These are phyloP conservation scores for Dipteronia dyeriana DNA, from an alignment of 345 rosid genomes.

Conservation along the genomic window DNA sequence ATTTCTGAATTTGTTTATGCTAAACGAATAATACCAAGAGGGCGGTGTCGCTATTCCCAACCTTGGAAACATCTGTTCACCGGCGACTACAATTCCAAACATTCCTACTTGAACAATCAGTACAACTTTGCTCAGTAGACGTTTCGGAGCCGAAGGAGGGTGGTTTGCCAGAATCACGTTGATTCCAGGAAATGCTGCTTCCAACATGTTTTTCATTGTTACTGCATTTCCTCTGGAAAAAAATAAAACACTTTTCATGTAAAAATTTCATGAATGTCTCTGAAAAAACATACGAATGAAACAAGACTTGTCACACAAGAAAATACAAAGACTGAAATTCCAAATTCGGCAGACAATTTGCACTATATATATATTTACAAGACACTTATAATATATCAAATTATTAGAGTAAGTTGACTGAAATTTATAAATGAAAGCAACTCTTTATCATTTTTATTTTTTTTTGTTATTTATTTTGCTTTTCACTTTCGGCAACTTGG, in stretches of 20 bases:
- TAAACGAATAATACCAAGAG: conserved; percentile 27
- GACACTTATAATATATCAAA: too few relatives aligned
- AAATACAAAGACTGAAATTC: not conserved
- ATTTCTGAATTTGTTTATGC: conserved; percentile 29
- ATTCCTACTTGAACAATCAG: conserved; percentile 28
- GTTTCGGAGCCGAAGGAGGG: conserved; percentile 23
- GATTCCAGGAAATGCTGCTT: conserved; percentile 35
- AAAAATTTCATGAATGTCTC: not conserved
- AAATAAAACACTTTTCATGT: not conserved
- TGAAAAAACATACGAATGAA: not conserved
- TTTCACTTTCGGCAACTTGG: too few relatives aligned
- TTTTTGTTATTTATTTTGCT: too few relatives aligned
- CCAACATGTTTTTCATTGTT: conserved; percentile 31
- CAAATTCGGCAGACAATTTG: not conserved
- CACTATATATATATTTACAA: not conserved
- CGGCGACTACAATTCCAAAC: conserved; percentile 27
- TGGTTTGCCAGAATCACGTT: conserved; percentile 26
- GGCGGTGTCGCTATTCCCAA: conserved; percentile 29
- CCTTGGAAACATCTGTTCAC: conserved; percentile 31
- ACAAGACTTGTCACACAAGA: not conserved
- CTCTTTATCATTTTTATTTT: too few relatives aligned
- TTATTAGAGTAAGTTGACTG: not conserved
- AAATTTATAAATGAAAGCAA: not conserved
- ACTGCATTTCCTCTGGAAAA: conserved; percentile 29
- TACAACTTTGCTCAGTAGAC: conserved; percentile 14